Evolutionary conservation across 2,329 filamentous ascomycete genomes (phyloP), one percentile per base, ranked within the genome.

Genomic region (Gliomastix tumulicola): DNA sequence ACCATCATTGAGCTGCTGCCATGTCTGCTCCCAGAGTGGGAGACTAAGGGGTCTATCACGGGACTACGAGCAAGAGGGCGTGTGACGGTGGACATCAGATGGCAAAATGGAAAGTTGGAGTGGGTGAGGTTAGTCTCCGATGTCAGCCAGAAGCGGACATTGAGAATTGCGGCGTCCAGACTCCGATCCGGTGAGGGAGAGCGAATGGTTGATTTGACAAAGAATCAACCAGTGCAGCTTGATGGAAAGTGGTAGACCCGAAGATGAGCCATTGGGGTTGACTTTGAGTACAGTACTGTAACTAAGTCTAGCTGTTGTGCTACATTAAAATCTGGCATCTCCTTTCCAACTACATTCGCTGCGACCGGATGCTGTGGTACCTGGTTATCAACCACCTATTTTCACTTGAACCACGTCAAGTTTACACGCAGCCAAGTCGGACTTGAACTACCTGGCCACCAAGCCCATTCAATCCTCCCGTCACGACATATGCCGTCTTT

Each of bases 401-500:
- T n/a, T n/a, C n/a, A n/a, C n/a, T n/a, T n/a, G n/a, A n/a, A n/a
- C n/a, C n/a, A n/a, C n/a, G n/a, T n/a, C n/a, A n/a, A n/a, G n/a
- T n/a, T n/a, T n/a, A n/a, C n/a, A n/a, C n/a, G n/a, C n/a, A n/a
- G n/a, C n/a, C n/a, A n/a, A n/a, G n/a, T n/a, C n/a, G n/a, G n/a
- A n/a, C n/a, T n/a, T n/a, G n/a, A n/a, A n/a, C n/a, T n/a, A n/a
- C n/a, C n/a, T n/a, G n/a, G n/a, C n/a, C n/a, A n/a, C n/a, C n/a
- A n/a, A n/a, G n/a, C n/a, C n/a, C n/a, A n/a, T n/a, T n/a, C n/a
- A n/a, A n/a, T n/a, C 44, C 43, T 15, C 36, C 41, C 4, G 42
- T 43, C 4, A 39, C 39, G 7, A 45, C 36, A 31, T 43, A 48
- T 2, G 44, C 4, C 7, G 35, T 47, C 36, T 38, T 43, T 36